phyloP scores from a whole-genome alignment of 805 yeast species.

The Metschnikowia santaceciliae region DNA sequence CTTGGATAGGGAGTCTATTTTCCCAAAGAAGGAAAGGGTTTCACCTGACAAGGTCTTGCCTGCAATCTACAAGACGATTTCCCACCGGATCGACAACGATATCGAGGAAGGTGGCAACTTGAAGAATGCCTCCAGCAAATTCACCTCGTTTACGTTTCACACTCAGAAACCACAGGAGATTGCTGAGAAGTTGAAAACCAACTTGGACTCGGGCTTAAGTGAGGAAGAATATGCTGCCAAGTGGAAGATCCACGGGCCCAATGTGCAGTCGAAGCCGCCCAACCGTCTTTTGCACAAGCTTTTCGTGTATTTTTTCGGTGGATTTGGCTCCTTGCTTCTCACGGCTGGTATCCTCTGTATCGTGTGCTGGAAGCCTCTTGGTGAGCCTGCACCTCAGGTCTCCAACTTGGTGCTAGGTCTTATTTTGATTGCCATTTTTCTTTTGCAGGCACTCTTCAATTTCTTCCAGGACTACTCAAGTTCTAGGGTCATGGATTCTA shows the following conservation, averaged over 20 bases:
- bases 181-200: slow-evolving; percentile 21
- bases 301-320: slow-evolving; percentile 43
- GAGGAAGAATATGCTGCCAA: slow-evolving; percentile 10
- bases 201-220: slow-evolving; percentile 22
- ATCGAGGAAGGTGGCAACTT: slow-evolving; percentile 3
- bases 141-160: slow-evolving; percentile 30
- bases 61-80: slow-evolving; percentile 34
- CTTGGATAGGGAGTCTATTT: neutral
- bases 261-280: slow-evolving; percentile 37
- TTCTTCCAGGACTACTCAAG: slow-evolving; percentile 47
- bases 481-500: slow-evolving; percentile 46
- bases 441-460: slow-evolving; percentile 42
- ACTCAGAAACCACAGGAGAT: slow-evolving; percentile 21
- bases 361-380: slow-evolving; percentile 46
- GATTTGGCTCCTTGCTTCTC: slow-evolving; percentile 43
- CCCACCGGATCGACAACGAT: slow-evolving; percentile 22
- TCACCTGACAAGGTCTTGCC: slow-evolving; percentile 32
- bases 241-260: slow-evolving; percentile 27
- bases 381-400: slow-evolving; percentile 39
- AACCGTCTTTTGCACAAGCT: slow-evolving; percentile 29
- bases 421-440: slow-evolving; percentile 36
- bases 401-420: slow-evolving; percentile 44
- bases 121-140: slow-evolving; percentile 14
- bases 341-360: slow-evolving; percentile 41
- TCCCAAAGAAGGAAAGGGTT: slow-evolving; percentile 11